phyloP scores from a whole-genome alignment of 768 basidiomycete genomes.

The Tylopilus plumbeoviolaceoides region DNA sequence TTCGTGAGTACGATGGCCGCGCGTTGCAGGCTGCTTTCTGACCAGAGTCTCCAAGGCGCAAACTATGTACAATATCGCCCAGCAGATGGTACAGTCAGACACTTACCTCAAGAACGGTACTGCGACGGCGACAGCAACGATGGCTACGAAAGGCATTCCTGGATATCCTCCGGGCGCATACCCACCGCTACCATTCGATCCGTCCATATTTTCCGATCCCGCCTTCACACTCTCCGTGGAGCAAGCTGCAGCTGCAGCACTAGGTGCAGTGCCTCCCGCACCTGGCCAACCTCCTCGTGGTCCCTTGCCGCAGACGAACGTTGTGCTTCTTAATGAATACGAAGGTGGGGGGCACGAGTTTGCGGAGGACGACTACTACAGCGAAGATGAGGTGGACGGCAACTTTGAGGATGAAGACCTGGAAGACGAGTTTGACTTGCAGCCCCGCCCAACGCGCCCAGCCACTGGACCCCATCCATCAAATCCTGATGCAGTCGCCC shows the following conservation, averaged over 20 bases:
- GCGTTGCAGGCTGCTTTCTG: constrained; percentile 23
- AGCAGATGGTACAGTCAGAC: constrained; percentile 55
- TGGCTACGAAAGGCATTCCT: constrained; percentile 32
- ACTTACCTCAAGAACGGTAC: constrained; percentile 35
- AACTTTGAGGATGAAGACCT: constrained; percentile 38
- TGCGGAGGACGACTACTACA: constrained; percentile 42
- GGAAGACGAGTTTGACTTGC: constrained; percentile 29
- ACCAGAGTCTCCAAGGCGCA: constrained; percentile 43
- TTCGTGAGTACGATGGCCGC: constrained; percentile 49
- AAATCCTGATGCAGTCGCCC: constrained; percentile 30
- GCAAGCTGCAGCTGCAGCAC: constrained; percentile 39
- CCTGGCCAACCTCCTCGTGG: constrained; percentile 32
- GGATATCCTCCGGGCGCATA: constrained; percentile 41
- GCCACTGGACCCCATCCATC: constrained; percentile 13
- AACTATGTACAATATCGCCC: constrained; percentile 66
- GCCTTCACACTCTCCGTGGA: constrained; percentile 50
- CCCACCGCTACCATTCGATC: constrained; percentile 45
- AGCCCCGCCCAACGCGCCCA: constrained; percentile 22
- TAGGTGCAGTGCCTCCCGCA: constrained; percentile 27
- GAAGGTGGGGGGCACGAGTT: constrained; percentile 34
- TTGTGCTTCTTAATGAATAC: constrained; percentile 38
- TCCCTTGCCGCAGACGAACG: constrained; percentile 31
- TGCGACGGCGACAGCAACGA: constrained; percentile 27
- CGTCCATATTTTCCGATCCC: constrained; percentile 51
- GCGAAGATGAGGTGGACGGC: constrained; percentile 45